Percentiles rank a stretch among this genome's conserved stretches.
These are phyloP conservation scores for Gentiana dahurica DNA, from an alignment of 257 asterid genomes.

Conservation along the genomic window DNA sequence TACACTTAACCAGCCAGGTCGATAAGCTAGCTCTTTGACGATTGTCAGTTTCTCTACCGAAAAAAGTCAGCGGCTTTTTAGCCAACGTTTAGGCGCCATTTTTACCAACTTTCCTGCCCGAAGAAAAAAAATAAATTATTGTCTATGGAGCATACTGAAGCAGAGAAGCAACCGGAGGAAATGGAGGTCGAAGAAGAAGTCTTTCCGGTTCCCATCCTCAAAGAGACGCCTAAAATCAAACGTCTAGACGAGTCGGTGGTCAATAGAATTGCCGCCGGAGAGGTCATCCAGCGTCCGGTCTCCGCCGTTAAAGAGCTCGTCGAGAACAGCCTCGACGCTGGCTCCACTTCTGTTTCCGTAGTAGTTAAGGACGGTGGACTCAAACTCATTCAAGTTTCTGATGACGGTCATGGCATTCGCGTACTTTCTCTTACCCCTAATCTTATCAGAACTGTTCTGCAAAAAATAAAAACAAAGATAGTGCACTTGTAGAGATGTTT, in stretches of 20 bases:
- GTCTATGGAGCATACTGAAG: conserved; percentile 2
- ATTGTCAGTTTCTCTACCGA: too few relatives aligned
- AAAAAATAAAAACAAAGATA: too few relatives aligned
- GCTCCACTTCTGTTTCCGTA: conserved; percentile 61
- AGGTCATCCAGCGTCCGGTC: conserved; percentile 90
- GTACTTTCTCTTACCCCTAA: conserved; percentile 20
- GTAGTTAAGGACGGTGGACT: conserved; percentile 86
- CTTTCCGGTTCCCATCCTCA: conserved; percentile 13
- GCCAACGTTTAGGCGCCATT: too few relatives aligned
- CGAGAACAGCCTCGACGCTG: conserved; percentile 92
- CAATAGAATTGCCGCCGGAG: conserved; percentile 95
- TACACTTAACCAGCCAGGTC: too few relatives aligned
- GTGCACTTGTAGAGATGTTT: too few relatives aligned
- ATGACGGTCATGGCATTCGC: conserved; percentile 92
- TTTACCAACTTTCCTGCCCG: too few relatives aligned
- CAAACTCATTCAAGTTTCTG: conserved; percentile 91
- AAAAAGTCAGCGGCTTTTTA: too few relatives aligned
- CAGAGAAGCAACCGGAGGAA: conserved; percentile 15
- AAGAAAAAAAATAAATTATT: background rate
- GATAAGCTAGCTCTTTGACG: too few relatives aligned
- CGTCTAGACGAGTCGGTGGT: conserved; percentile 85
- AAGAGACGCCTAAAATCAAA: conserved; percentile 61
- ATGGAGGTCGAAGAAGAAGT: conserved; percentile 36
- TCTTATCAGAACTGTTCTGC: too few relatives aligned
- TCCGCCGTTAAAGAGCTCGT: conserved; percentile 94